Percentiles rank a stretch among this genome's conserved stretches.
Conservation (phyloP, 805 yeast genomes). For the Grigorovia jiainica region DNA sequence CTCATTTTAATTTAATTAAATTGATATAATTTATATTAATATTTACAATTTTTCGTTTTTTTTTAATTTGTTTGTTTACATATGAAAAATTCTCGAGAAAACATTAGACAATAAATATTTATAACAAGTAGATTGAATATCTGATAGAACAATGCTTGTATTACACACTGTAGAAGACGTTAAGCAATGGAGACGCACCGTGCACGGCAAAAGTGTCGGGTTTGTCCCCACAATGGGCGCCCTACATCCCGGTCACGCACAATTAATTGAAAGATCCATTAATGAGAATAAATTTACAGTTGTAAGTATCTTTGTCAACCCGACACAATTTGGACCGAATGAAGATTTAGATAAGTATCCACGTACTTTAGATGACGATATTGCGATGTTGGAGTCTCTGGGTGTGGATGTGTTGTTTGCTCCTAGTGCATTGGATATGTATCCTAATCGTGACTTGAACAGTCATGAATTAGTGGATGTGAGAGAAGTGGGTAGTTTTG, state of each 20-base stretch:
- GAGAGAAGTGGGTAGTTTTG: slow-evolving; percentile 64
- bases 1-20: no score
- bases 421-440: slow-evolving; percentile 76
- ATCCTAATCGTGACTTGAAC: no score
- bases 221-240: slow-evolving; percentile 98
- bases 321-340: slow-evolving; percentile 89
- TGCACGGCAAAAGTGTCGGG: slow-evolving; percentile 33
- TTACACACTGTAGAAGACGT: slow-evolving; percentile 16
- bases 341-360: slow-evolving; percentile 89
- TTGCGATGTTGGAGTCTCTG: slow-evolving; percentile 32
- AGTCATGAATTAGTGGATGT: slow-evolving; percentile 62
- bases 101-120: no score
- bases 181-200: slow-evolving; percentile 15
- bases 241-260: slow-evolving; percentile 78
- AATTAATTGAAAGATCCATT: slow-evolving; percentile 48
- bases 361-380: slow-evolving; percentile 63
- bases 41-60: no score
- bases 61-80: no score
- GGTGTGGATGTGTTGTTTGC: slow-evolving; percentile 55
- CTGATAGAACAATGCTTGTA: not conserved
- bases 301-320: slow-evolving; percentile 88
- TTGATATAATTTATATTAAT: no score
- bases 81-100: no score
- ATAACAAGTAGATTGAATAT: no score
- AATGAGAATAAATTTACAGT: slow-evolving; percentile 59